Percentiles rank a stretch among this genome's conserved stretches.
Conservation (phyloP, 2,329 filamentous ascomycete species). For the Beauveria medogensis region DNA sequence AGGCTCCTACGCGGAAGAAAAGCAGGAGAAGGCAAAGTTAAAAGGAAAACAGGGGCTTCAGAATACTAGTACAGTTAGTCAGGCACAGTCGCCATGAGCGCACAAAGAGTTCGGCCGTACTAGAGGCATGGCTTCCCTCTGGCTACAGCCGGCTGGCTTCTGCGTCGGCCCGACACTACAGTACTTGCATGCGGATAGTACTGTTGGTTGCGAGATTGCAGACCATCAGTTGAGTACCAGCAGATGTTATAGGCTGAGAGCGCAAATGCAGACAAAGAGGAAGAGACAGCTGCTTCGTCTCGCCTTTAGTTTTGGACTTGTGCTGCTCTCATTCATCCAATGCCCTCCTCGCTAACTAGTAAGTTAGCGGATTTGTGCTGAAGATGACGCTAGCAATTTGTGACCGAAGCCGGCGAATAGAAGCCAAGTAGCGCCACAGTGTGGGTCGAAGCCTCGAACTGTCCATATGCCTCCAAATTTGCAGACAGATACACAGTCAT, state of each 20-base stretch:
- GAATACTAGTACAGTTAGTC: no score
- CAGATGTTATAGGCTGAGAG: background rate
- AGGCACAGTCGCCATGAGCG: no score
- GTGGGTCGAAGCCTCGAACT: background rate
- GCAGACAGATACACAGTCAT: background rate
- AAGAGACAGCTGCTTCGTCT: background rate
- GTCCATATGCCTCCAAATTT: background rate
- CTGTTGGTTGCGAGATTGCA: background rate
- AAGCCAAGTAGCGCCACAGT: background rate
- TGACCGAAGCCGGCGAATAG: slow-evolving; percentile 4
- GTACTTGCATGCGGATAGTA: background rate
- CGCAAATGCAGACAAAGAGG: background rate
- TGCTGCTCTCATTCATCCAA: background rate
- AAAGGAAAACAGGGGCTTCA: no score
- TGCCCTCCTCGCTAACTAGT: no score
- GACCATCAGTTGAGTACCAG: background rate
- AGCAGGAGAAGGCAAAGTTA: no score
- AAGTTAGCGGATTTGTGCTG: background rate
- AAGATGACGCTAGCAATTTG: slow-evolving; percentile 2
- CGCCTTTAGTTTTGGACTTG: background rate
- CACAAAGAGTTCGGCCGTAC: no score
- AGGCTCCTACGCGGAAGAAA: no score
- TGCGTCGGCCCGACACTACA: background rate
- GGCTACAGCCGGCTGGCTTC: background rate
- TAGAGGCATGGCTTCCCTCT: background rate